These are phyloP conservation scores for Cladosporium sp. DNA, from an alignment of 2,329 filamentous ascomycete genomes.

Conservation along the genomic window DNA sequence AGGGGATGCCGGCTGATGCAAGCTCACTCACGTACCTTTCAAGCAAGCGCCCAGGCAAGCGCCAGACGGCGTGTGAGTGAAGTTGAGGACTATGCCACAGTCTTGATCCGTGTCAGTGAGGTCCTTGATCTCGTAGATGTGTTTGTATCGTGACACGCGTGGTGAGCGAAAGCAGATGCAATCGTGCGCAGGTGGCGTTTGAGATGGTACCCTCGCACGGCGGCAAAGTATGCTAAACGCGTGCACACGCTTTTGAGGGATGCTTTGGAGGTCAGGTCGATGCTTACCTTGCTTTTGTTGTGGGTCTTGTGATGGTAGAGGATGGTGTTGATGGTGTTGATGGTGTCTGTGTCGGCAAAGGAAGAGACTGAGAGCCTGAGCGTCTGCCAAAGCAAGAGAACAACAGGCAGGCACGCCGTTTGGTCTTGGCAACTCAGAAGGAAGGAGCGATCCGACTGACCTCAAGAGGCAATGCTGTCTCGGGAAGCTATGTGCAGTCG, in stretches of 20 bases:
- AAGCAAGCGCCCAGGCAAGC: conserved; percentile 3
- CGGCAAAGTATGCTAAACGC: neutral
- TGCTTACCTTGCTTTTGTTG: neutral
- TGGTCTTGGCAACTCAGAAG: no score
- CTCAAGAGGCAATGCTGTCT: no score
- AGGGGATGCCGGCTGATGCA: neutral
- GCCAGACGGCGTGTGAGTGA: neutral
- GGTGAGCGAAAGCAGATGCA: neutral
- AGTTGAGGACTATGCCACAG: neutral
- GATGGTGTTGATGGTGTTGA: neutral
- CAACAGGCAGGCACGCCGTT: no score
- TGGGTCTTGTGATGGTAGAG: neutral
- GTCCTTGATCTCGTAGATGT: neutral
- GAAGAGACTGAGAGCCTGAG: neutral
- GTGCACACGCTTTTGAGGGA: neutral
- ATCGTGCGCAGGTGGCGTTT: neutral
- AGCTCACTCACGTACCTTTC: conserved; percentile 3
- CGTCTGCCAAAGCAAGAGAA: no score
- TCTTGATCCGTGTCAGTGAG: neutral
- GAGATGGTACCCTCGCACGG: neutral
- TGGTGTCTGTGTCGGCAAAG: neutral
- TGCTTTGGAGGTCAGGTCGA: neutral
- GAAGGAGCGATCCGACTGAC: no score
- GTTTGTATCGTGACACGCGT: neutral
- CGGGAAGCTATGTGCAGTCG: no score